These are phyloP conservation scores for Tulasnella sp. DNA, from an alignment of 768 basidiomycete species.

Conservation along the genomic window DNA sequence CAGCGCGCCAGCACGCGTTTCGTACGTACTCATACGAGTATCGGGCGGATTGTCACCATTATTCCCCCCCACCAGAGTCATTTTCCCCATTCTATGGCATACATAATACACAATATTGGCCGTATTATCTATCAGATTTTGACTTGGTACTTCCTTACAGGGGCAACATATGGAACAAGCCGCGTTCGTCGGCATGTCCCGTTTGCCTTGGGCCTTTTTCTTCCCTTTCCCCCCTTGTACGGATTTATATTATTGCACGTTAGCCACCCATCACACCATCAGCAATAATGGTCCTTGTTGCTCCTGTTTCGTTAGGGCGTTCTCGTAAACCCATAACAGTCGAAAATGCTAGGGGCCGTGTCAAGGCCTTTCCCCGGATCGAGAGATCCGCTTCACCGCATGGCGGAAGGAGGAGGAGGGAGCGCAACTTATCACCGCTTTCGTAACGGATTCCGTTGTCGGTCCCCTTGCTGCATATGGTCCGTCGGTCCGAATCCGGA, in stretches of 20 bases:
- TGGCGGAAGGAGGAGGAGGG: background rate
- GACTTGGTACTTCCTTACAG: background rate
- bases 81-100: background rate
- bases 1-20: background rate
- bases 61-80: background rate
- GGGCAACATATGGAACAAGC: background rate
- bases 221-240: background rate
- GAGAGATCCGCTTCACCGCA: background rate
- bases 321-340: background rate
- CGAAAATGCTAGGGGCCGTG: background rate
- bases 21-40: too few relatives aligned
- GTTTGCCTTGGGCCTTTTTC: background rate
- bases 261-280: background rate
- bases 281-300: background rate
- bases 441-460: constrained; percentile 8
- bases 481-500: background rate
- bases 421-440: background rate
- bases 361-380: background rate
- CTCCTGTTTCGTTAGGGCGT: background rate
- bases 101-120: background rate
- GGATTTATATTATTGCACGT: background rate
- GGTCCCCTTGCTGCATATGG: constrained; percentile 5
- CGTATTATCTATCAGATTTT: background rate
- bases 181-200: background rate
- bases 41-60: background rate